Evolutionary conservation across 2,329 filamentous ascomycete species (phyloP).

Genomic region (Hymenoscyphus linearis): DNA sequence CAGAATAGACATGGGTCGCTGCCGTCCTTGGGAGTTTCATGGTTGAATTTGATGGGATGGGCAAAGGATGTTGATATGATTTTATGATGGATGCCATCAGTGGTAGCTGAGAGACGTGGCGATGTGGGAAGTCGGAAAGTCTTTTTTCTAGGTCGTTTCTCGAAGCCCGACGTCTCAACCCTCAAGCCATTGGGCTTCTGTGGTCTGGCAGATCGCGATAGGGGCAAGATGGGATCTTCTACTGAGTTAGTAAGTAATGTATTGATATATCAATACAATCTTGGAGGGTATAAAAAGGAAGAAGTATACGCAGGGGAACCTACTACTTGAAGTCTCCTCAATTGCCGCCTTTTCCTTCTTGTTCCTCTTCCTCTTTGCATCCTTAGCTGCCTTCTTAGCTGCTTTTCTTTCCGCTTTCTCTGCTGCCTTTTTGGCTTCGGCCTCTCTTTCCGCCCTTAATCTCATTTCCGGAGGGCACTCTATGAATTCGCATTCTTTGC

Average conservation of each 20-base stretch:
- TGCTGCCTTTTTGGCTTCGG: background rate
- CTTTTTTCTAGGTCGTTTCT: background rate
- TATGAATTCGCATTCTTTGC: background rate
- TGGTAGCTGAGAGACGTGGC: background rate
- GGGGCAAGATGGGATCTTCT: no score
- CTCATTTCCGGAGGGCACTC: background rate
- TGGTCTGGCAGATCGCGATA: background rate
- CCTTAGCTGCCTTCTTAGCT: background rate
- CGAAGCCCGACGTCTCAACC: background rate
- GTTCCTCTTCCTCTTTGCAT: background rate
- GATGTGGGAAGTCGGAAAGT: background rate
- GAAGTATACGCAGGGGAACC: no score
- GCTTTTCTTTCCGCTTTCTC: background rate
- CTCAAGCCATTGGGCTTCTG: background rate
- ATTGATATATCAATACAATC: no score
- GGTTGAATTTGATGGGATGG: conserved; percentile 30
- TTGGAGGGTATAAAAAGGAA: no score
- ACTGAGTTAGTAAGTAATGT: no score
- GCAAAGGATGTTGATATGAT: conserved; percentile 25
- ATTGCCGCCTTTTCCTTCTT: background rate
- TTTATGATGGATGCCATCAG: conserved; percentile 2
- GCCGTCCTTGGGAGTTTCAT: conserved; percentile 9
- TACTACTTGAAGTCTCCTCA: background rate
- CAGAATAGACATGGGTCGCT: conserved; percentile 23
- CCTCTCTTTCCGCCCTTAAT: background rate